phyloP scores from a whole-genome alignment of 768 basidiomycete species.

The Naganishia onofrii region DNA sequence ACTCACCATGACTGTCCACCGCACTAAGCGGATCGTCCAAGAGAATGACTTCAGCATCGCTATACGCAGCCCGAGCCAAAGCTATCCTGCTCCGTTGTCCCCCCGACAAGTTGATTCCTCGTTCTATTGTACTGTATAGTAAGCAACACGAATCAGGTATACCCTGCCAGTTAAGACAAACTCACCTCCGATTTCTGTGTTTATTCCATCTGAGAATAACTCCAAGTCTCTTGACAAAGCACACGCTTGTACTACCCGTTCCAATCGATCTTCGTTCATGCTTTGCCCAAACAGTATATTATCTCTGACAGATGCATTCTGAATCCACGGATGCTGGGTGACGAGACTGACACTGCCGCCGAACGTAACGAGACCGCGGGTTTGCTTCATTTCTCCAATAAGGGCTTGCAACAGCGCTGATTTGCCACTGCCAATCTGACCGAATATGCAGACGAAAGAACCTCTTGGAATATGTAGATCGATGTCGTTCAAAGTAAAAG shows the following conservation, averaged over 20 bases:
- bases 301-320: conserved; percentile 45
- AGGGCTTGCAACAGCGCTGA: conserved; percentile 43
- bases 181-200: conserved; percentile 38
- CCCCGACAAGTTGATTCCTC: conserved; percentile 57
- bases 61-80: conserved; percentile 44
- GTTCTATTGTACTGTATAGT: conserved; percentile 70
- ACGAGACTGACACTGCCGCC: conserved; percentile 45
- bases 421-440: conserved; percentile 49
- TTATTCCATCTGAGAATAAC: conserved; percentile 37
- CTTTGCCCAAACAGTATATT: conserved; percentile 56
- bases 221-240: conserved; percentile 42
- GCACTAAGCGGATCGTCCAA: conserved; percentile 45
- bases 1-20: conserved; percentile 42
- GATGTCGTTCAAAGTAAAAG: conserved; percentile 60
- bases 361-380: conserved; percentile 38
- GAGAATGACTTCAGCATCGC: conserved; percentile 40
- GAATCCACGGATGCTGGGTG: conserved; percentile 51
- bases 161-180: neutral
- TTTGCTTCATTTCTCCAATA: conserved; percentile 47
- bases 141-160: neutral
- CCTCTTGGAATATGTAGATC: conserved; percentile 38
- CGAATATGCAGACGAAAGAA: conserved; percentile 44
- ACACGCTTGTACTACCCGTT: conserved; percentile 43
- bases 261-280: conserved; percentile 36
- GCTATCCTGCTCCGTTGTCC: conserved; percentile 48